Base-by-base conservation (phyloP, 176 grass and related monocot genomes). In the Phyllostachys edulis region DNA sequence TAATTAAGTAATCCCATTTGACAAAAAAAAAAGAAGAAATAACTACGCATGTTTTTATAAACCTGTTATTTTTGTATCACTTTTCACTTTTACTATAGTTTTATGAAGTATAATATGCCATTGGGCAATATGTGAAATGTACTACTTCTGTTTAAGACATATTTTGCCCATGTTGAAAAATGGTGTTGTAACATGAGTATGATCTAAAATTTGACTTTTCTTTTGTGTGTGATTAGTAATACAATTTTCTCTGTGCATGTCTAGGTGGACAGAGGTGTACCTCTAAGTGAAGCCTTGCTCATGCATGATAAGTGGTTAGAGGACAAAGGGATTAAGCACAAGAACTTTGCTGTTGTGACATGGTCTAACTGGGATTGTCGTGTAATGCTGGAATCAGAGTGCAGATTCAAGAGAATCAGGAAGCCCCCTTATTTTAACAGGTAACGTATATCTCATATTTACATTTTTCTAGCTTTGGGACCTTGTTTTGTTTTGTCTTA, bases 231-330 rank as follows among this genome's bases (percentile, higher is more conserved):
- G 9, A 23, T 59, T 49, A 49, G 21, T 72, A 67, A 61, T 67
- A 18, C 16, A 73, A 12, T 83, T 86, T 71, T 73, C 13, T 56
- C 20, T 13, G 16, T 87, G 40, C 50, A 75, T 55, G 49, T 88
- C 41, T 82, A 98, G 96, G 96, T 98, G 44, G 93, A 98, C 85
- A 95, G 93, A 90, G 96, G 96, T 73, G 96, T 98, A 41, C 89
- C 96, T 70, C 69, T 98, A 59, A 92, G 91, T 87, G 96, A 98
- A 90, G 96, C 96, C 71, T 84, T 98, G 68, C 84, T 98, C 69
- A 98, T 98, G 96, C 96, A 98, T 83, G 96, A 98, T 74, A 98
- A 95, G 66, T 98, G 96, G 96, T 84, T 98, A 67, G 96, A 98
- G 76, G 90, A 98, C 20, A 98, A 95, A 83, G 96, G 96, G 75